Conservation (phyloP, 768 basidiomycete species). For the Trametes villosa region DNA sequence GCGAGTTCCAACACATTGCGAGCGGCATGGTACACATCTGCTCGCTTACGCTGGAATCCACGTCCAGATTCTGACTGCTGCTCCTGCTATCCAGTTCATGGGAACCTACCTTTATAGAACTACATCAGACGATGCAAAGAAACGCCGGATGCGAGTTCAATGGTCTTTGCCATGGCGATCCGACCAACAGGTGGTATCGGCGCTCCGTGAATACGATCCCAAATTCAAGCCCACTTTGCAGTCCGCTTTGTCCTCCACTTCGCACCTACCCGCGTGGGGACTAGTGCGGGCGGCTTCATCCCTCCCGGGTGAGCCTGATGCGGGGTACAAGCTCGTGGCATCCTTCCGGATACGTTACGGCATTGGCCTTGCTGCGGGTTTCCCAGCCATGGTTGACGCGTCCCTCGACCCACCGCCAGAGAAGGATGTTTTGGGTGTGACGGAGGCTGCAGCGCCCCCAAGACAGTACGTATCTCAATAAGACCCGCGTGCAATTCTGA, state of each 20-base stretch:
- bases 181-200: not conserved
- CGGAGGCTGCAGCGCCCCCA: too few species aligned
- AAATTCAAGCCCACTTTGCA: not conserved
- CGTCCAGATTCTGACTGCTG: not conserved
- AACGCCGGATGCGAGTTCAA: too few species aligned
- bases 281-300: too few species aligned
- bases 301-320: not conserved
- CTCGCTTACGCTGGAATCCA: not conserved
- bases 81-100: not conserved
- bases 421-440: too few species aligned
- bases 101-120: not conserved
- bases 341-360: not conserved
- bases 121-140: not conserved
- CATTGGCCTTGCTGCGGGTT: not conserved
- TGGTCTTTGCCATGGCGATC: not conserved
- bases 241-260: too few species aligned
- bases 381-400: too few species aligned
- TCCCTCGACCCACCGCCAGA: too few species aligned
- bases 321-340: not conserved
- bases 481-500: not conserved
- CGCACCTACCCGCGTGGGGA: too few species aligned
- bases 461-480: too few species aligned
- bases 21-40: slow-evolving; percentile 1
- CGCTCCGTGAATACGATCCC: slow-evolving; percentile 1
- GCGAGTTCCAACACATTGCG: not conserved